Base-by-base conservation (phyloP, 2,329 filamentous ascomycete genomes). In the Lecanoromycetidae sp. region DNA sequence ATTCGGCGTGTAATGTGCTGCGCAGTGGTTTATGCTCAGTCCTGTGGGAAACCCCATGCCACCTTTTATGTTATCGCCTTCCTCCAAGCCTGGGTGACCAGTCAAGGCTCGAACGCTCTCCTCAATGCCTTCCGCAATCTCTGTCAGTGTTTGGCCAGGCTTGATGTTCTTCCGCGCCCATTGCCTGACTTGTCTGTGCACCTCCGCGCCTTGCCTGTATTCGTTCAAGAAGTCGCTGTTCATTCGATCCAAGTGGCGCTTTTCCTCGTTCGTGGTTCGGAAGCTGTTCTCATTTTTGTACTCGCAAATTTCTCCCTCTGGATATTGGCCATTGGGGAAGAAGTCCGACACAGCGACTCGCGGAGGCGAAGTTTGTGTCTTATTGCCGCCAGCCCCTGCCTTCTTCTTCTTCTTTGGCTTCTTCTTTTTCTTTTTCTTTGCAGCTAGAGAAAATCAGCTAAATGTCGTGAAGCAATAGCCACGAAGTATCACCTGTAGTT, bases 41-140 rank as follows among this genome's bases (percentile, higher is more conserved):
- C 87, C 87, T 19, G 82, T 87, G 4, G 87, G 87, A 67, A 94
- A 94, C 3, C 84, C 87, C 75, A 93, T 85, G 46, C 87, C 86
- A 26, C 79, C 85, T 58, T 79, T 77, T 54, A 88, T 68, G 45
- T 79, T 80, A 58, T 93, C 86, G 4, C 87, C 87, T 57, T 87
- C 82, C 52, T 82, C 74, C 35, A 91, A 66, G 6, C 85, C 87
- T 55, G 76, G 71, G 61, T 93, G 84, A 5, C 84, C 86, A 2
- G 82, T 82, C 54, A 93, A 65, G 26, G 81, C 77, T 54, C 86
- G 77, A 29, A 91, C 84, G 43, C 83, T 76, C 61, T 90, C 78
- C 64, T 93, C 87, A 57, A 94, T 93, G n/a, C 80, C 82, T 61
- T 90, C 81, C 7, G 85, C 84, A 55, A 93, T 90, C 63, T 87